These are phyloP conservation scores for Candida ovalis DNA, from an alignment of 805 yeast genomes.

Conservation along the genomic window DNA sequence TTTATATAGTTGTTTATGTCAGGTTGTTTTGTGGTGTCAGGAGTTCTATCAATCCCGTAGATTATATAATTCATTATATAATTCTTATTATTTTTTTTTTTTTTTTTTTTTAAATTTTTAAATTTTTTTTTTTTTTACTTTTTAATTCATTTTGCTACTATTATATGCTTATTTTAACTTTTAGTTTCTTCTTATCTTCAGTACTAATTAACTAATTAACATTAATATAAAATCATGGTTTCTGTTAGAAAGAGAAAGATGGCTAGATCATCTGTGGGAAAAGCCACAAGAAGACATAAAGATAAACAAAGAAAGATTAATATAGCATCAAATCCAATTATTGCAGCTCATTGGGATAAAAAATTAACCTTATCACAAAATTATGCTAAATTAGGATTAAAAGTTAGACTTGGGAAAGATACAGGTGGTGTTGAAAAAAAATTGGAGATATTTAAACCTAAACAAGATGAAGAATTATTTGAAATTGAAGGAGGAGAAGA, in stretches of 20 bases:
- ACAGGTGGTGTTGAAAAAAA: constrained; percentile 82
- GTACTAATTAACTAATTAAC: neutral
- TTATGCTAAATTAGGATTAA: constrained; percentile 76
- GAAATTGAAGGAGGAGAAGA: constrained; percentile 31
- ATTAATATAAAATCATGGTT: constrained; percentile 27
- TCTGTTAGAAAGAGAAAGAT: constrained; percentile 82
- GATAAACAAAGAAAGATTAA: constrained; percentile 67
- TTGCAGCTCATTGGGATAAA: constrained; percentile 89
- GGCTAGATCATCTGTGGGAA: constrained; percentile 65
- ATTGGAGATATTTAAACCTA: constrained; percentile 37
- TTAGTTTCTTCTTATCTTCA: neutral
- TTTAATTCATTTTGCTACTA: too few species aligned
- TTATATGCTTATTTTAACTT: neutral
- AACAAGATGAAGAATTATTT: constrained; percentile 23
- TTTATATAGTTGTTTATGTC: too few species aligned
- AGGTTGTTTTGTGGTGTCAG: too few species aligned
- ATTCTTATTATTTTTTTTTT: too few species aligned
- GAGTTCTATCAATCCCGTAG: too few species aligned
- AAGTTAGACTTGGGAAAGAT: constrained; percentile 56
- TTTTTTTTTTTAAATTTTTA: too few species aligned
- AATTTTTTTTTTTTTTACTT: too few species aligned
- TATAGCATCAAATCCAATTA: constrained; percentile 70
- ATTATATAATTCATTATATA: too few species aligned
- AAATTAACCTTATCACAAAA: constrained; percentile 79
- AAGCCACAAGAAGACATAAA: constrained; percentile 65